Evolutionary conservation across 2,329 filamentous ascomycete genomes (phyloP), one percentile per base, ranked within the genome.

Genomic region (Ophiocordyceps australis): DNA sequence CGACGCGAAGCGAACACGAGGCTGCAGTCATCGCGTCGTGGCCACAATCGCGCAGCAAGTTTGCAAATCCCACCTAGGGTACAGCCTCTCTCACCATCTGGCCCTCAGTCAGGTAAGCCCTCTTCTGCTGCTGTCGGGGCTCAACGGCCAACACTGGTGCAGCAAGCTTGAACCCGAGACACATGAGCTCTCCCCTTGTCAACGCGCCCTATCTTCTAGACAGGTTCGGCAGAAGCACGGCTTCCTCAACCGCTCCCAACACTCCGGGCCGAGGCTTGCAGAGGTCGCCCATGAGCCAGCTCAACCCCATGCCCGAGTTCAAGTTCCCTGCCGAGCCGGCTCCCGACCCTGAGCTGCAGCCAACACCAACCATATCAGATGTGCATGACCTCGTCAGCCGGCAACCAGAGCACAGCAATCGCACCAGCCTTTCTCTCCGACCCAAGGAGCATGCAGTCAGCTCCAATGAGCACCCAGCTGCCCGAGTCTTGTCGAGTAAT

Each of bases 1-100:
- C 47, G 46, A 29, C 57, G 55, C 33, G 57, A 62, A 16, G 37
- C 46, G 10, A 41, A 52, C 2, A 32, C 41, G 17, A 49, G 54
- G 36, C 49, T 60, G 13, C 53, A 60, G 26, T 61, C 68, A 27
- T 63, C 68, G 13, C 44, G 42, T 12, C 69, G 70, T 38, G 67
- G 74, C 5, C 83, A 93, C 55, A 70, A 62, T 24, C 65, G 83
- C 27, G 82, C 82, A 20, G 70, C 80, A 14, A 93, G 83, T 54
- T 53, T 92, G 31, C 83, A 92, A 46, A 75, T 86, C 20, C 30
- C 46, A 20, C 43, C 50, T 18, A 43, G 41, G 19, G 41, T 35
- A 9, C 38, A 42, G 18, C 31, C 36, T 45, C 69, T 34, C 57
- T 71, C 24, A 59, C 59, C 33, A 33, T 43, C 43, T 9, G 43